Evolutionary conservation across 352 stramenopile genomes (phyloP).

Genomic region (Globisporangium okanoganense): DNA sequence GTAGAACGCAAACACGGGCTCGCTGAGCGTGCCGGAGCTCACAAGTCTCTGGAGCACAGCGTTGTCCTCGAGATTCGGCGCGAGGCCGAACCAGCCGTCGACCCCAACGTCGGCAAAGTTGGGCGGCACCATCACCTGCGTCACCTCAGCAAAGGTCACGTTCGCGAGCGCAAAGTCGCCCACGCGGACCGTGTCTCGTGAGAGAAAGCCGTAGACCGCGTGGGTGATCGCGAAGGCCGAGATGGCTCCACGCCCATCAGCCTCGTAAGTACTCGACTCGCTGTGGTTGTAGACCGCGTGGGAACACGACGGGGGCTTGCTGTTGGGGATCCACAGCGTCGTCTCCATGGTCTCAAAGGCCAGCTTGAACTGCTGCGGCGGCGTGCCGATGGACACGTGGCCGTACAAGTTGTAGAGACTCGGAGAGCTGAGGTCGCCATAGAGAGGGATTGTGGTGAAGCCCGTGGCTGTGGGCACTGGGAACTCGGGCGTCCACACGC

Average conservation of each 20-base stretch:
- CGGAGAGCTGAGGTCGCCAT: background rate
- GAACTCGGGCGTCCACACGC: conserved; percentile 7
- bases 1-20: conserved; percentile 15
- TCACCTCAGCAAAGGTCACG: conserved; percentile 8
- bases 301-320: background rate
- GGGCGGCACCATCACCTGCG: background rate
- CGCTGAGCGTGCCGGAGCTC: conserved; percentile 1
- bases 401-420: conserved; percentile 3
- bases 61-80: background rate
- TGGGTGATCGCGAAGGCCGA: background rate
- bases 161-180: background rate
- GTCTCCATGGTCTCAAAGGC: conserved; percentile 1
- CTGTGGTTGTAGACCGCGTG: conserved; percentile 13
- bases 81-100: conserved; percentile 8
- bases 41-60: conserved; percentile 8
- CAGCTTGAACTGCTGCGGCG: conserved; percentile 12
- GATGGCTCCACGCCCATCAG: background rate
- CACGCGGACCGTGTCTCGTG: conserved; percentile 7
- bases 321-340: conserved; percentile 8
- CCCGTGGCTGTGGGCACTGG: background rate
- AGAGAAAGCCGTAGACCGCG: conserved; percentile 9
- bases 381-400: conserved; percentile 4
- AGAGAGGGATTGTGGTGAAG: conserved; percentile 6
- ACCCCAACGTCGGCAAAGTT: background rate
- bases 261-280: conserved; percentile 8